These are phyloP conservation scores for Hericium coralloides DNA, from an alignment of 768 basidiomycete species.

Conservation along the genomic window DNA sequence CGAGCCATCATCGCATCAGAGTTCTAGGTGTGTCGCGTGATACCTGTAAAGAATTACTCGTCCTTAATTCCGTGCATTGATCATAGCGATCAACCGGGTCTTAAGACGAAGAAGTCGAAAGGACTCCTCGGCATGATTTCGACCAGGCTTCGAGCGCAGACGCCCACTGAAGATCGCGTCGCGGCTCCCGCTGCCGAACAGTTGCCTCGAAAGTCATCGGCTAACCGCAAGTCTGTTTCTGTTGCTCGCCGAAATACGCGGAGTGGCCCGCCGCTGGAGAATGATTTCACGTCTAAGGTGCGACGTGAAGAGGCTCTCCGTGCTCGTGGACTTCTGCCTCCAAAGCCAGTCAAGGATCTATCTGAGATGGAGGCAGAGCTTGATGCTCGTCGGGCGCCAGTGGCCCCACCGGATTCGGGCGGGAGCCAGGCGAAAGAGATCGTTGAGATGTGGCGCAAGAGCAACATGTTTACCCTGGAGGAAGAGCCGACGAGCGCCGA, in stretches of 20 bases:
- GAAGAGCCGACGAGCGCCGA: neutral
- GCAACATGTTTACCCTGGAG: neutral
- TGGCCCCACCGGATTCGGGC: neutral
- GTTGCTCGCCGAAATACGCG: neutral
- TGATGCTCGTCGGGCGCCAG: conserved; percentile 5
- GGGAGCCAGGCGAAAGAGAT: conserved; percentile 8
- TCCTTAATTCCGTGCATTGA: too few species aligned
- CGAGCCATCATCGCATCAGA: too few species aligned
- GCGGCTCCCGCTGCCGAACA: too few species aligned
- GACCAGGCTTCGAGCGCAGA: conserved; percentile 4
- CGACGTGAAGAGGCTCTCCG: conserved; percentile 12
- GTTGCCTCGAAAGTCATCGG: too few species aligned
- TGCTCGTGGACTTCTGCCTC: conserved; percentile 10
- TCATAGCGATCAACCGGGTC: neutral
- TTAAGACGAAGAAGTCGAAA: neutral
- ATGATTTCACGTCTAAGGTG: conserved; percentile 3
- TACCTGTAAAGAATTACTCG: too few species aligned
- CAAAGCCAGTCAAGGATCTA: neutral
- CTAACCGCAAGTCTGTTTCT: too few species aligned
- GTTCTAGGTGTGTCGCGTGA: too few species aligned
- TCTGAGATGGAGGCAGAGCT: conserved; percentile 11
- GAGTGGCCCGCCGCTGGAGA: neutral
- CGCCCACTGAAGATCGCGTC: neutral
- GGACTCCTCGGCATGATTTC: conserved; percentile 1
- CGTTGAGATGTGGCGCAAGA: conserved; percentile 4